Base-by-base conservation (phyloP, 192 early-diverging fungal genomes). In the Phlyctochytrium arcticum region DNA sequence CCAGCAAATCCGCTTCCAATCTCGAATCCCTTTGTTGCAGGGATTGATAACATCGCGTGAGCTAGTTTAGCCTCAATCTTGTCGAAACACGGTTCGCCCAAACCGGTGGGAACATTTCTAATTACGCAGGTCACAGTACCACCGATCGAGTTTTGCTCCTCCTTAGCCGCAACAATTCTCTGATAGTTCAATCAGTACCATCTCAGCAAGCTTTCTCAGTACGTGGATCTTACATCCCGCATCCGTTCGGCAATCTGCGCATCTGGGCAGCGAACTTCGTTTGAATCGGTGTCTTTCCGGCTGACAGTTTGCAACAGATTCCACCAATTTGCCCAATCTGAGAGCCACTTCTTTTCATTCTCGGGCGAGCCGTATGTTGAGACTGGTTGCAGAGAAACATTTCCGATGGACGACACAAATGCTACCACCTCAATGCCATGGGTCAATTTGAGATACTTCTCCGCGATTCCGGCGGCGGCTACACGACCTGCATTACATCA, bases 71-170 rank as follows among this genome's bases (percentile, higher is more conserved):
- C 95, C 76, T 99, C 95, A 30, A 98, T 79, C 72, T 99, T 99
- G 72, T 99, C 96, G 67, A 99, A 99, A 75, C 91, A 92, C 15
- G 96, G 96, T 74, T 99, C 96, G 53, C 96, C 96, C 35, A 99
- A 80, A 3, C 96, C 96, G 19, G 79, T 71, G 4, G 96, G 96
- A 26, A 87, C 82, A 56, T 94, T 92, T 48, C 96, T 85, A 73
- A 99, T 93, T 34, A 99, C 94, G 70, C 96, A 99, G 17, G 92
- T 92, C 24, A 99, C 89, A 4, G 87, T 88, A 8, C 96, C 96
- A 44, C 96, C 96, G 64, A 95, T 92, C 8, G 95, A 98, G 79
- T 99, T 91, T 53, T 90, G 79, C 36, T 84, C 86, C 9, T 86
- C 86, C 62, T 85, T 86, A 42, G 90, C 89, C 57, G 80, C 67